Conservation (phyloP, 768 basidiomycete species). For the button mushroom (Agaricus bisporus) region DNA sequence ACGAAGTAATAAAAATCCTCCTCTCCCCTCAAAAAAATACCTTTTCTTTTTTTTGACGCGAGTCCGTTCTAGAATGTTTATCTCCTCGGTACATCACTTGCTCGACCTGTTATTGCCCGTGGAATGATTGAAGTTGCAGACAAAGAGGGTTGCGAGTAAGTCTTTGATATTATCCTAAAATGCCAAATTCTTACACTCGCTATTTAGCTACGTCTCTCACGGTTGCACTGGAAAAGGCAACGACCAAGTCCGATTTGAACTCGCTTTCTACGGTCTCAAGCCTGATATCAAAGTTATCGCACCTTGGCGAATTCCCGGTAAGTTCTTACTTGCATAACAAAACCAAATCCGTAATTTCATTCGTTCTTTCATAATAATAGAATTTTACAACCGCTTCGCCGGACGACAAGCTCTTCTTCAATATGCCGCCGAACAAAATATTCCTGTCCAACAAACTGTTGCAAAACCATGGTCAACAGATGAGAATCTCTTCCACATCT, state of each 20-base stretch:
- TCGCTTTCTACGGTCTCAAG: slow-evolving; percentile 97
- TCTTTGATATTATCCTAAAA: not conserved
- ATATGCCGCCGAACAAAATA: slow-evolving; percentile 81
- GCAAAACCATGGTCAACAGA: slow-evolving; percentile 99
- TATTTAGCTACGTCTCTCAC: slow-evolving; percentile 82
- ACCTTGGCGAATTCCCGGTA: slow-evolving; percentile 95
- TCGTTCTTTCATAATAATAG: slow-evolving; percentile 28
- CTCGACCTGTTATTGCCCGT: slow-evolving; percentile 96
- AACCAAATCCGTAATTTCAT: too few species aligned
- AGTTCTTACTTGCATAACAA: slow-evolving; percentile 10
- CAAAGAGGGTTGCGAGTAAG: slow-evolving; percentile 92
- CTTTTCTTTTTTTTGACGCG: too few species aligned
- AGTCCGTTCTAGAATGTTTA: slow-evolving; percentile 86
- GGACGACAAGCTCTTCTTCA: slow-evolving; percentile 90
- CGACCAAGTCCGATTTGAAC: slow-evolving; percentile 98
- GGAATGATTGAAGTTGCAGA: slow-evolving; percentile 96
- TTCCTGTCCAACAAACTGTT: slow-evolving; percentile 92
- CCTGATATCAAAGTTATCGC: slow-evolving; percentile 99
- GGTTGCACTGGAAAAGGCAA: slow-evolving; percentile 99
- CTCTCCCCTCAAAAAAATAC: not conserved
- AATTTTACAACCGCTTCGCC: slow-evolving; percentile 96
- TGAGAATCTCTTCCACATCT: slow-evolving; percentile 99
- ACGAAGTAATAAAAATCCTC: slow-evolving; percentile 55
- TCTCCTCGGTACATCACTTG: slow-evolving; percentile 95
- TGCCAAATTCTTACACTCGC: not conserved